phyloP scores from a whole-genome alignment of 1,284 basidiomycete species.

The Leccinum pallidistipes region DNA sequence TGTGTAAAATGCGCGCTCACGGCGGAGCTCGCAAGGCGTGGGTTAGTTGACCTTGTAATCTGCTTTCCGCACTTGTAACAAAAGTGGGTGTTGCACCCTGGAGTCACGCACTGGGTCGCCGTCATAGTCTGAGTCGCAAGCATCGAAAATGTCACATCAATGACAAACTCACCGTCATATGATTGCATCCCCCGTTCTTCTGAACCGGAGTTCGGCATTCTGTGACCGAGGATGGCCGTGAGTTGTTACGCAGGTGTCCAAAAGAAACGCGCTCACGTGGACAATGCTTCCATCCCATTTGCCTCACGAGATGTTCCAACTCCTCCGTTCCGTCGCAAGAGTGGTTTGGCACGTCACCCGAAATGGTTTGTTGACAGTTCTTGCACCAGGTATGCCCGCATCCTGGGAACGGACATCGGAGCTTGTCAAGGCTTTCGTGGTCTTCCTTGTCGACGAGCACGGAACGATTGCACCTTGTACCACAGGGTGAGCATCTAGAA shows the following conservation, averaged over 20 bases:
- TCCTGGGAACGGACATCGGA: conserved; percentile 45
- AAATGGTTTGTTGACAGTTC: conserved; percentile 47
- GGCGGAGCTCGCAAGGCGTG: conserved; percentile 43
- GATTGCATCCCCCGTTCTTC: conserved; percentile 62
- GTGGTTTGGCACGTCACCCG: conserved; percentile 40
- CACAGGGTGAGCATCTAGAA: conserved; percentile 5
- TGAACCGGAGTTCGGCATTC: conserved; percentile 58
- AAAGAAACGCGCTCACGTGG: conserved; percentile 29
- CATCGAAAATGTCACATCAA: background rate
- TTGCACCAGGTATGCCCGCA: conserved; percentile 59
- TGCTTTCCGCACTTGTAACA: conserved; percentile 57
- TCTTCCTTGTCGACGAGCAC: conserved; percentile 52
- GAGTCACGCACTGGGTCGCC: conserved; percentile 48
- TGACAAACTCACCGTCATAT: conserved; percentile 54
- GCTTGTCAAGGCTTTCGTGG: conserved; percentile 39
- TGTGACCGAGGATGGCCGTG: conserved; percentile 24
- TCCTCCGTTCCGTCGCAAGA: conserved; percentile 59
- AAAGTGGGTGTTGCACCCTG: conserved; percentile 64
- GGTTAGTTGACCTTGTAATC: conserved; percentile 49
- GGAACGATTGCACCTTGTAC: conserved; percentile 44
- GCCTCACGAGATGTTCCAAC: conserved; percentile 48
- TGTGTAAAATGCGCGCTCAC: conserved; percentile 46
- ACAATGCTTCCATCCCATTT: conserved; percentile 58
- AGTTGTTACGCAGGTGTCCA: background rate
- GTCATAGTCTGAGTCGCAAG: background rate